These are phyloP conservation scores for Suillus tomentosus DNA, from an alignment of 768 basidiomycete genomes.

Conservation along the genomic window DNA sequence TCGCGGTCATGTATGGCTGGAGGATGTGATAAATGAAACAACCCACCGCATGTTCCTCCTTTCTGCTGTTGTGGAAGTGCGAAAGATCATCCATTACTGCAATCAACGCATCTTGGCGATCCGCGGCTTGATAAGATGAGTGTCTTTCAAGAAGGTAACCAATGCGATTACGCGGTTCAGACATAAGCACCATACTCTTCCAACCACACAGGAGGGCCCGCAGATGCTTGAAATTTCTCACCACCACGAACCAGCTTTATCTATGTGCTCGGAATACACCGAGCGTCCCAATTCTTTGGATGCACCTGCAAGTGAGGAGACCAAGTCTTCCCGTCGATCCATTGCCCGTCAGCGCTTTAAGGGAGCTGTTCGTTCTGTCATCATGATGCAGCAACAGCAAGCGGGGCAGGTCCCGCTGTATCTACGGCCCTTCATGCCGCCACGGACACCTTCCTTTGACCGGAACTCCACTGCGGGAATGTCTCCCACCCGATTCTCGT, in stretches of 20 bases:
- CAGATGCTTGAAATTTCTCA: not conserved
- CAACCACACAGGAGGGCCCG: not conserved
- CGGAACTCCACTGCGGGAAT: slow-evolving; percentile 31
- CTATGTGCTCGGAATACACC: slow-evolving; percentile 26
- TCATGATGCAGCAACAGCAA: slow-evolving; percentile 37
- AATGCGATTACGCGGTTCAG: not conserved
- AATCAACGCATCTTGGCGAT: slow-evolving; percentile 20
- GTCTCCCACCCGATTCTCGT: slow-evolving; percentile 34
- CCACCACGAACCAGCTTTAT: slow-evolving; percentile 26
- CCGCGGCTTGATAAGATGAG: slow-evolving; percentile 25
- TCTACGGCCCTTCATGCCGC: slow-evolving; percentile 32
- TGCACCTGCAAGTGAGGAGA: slow-evolving; percentile 29
- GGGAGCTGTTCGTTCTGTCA: slow-evolving; percentile 48
- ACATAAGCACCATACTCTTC: slow-evolving; percentile 4
- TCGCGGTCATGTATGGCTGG: slow-evolving; percentile 53
- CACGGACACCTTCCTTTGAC: slow-evolving; percentile 33
- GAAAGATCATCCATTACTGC: slow-evolving; percentile 25
- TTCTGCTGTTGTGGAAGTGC: slow-evolving; percentile 22
- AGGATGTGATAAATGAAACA: slow-evolving; percentile 41
- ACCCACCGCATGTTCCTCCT: slow-evolving; percentile 30
- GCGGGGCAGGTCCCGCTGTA: not conserved
- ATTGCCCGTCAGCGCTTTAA: slow-evolving; percentile 40
- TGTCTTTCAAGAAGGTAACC: slow-evolving; percentile 15
- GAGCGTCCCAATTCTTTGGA: slow-evolving; percentile 32
- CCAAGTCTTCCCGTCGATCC: slow-evolving; percentile 25